Evolutionary conservation across 2,329 filamentous ascomycete species (phyloP).

Genomic region (Phaeosphaeriaceae sp.): DNA sequence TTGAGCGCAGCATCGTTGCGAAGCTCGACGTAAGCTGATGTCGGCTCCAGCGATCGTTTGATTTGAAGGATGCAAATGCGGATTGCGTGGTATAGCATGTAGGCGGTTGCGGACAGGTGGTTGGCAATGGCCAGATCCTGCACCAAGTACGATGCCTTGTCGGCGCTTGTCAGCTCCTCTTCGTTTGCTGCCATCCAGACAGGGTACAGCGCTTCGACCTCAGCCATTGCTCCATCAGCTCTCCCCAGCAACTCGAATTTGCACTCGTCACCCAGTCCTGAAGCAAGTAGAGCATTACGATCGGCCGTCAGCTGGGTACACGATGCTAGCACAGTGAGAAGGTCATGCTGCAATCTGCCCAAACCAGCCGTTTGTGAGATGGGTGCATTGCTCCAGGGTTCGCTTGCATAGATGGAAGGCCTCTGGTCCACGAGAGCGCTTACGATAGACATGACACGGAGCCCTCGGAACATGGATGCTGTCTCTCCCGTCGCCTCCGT

Average conservation of each 20-base stretch:
- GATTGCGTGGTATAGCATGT: slow-evolving; percentile 35
- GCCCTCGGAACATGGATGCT: slow-evolving; percentile 24
- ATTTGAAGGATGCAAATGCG: slow-evolving; percentile 31
- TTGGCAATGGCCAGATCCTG: slow-evolving; percentile 25
- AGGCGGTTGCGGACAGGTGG: slow-evolving; percentile 27
- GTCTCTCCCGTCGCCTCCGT: slow-evolving; percentile 12
- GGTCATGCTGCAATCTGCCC: slow-evolving; percentile 23
- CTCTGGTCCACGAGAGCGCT: slow-evolving; percentile 26
- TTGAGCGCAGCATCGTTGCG: slow-evolving; percentile 27
- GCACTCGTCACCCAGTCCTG: neutral
- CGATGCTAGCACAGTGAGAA: slow-evolving; percentile 33
- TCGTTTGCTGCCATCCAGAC: slow-evolving; percentile 24
- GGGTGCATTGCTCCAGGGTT: slow-evolving; percentile 34
- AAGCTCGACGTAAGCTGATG: slow-evolving; percentile 15
- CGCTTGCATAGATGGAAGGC: slow-evolving; percentile 26
- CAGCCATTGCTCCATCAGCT: slow-evolving; percentile 7
- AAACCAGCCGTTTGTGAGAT: slow-evolving; percentile 13
- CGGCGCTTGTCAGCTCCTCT: slow-evolving; percentile 8
- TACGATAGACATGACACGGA: slow-evolving; percentile 34
- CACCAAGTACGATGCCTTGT: slow-evolving; percentile 10
- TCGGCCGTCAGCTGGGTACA: slow-evolving; percentile 28
- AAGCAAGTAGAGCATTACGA: slow-evolving; percentile 11
- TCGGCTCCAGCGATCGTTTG: slow-evolving; percentile 24
- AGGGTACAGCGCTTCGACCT: slow-evolving; percentile 17
- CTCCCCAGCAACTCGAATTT: slow-evolving; percentile 14